Evolutionary conservation across 371 early-diverging fungal species (phyloP).

Genomic region (Mucor ambiguus): DNA sequence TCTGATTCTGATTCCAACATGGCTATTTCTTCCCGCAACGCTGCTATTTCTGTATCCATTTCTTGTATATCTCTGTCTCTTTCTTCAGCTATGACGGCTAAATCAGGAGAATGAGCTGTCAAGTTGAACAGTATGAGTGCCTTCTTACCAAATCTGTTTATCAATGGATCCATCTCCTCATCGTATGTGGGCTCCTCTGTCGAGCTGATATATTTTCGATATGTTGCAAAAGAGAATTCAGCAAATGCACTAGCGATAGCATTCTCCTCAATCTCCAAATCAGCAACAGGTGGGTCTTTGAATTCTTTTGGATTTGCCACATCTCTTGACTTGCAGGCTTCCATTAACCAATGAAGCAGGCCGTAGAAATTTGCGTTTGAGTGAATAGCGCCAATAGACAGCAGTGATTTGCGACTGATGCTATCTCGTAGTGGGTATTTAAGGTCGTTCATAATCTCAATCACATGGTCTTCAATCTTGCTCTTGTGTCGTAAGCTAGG

Average conservation of each 20-base stretch:
- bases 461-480: slow-evolving; percentile 12
- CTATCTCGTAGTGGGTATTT: slow-evolving; percentile 8
- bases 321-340: neutral
- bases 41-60: neutral
- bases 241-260: neutral
- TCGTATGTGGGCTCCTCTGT: neutral
- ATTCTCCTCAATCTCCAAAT: neutral
- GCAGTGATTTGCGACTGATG: slow-evolving; percentile 7
- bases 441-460: neutral
- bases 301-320: neutral
- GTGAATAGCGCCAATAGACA: slow-evolving; percentile 17
- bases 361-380: slow-evolving; percentile 10
- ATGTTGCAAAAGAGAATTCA: neutral
- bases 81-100: neutral
- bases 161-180: neutral
- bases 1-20: neutral
- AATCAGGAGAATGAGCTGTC: neutral
- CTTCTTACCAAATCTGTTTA: neutral
- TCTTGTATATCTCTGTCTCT: neutral
- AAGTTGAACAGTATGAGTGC: neutral
- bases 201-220: neutral
- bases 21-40: neutral
- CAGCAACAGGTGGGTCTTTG: neutral
- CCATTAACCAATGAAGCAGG: slow-evolving; percentile 9
- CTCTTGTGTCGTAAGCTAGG: neutral